These are phyloP conservation scores for Colletotrichum truncatum DNA, from an alignment of 2,329 filamentous ascomycete genomes.

Conservation along the genomic window DNA sequence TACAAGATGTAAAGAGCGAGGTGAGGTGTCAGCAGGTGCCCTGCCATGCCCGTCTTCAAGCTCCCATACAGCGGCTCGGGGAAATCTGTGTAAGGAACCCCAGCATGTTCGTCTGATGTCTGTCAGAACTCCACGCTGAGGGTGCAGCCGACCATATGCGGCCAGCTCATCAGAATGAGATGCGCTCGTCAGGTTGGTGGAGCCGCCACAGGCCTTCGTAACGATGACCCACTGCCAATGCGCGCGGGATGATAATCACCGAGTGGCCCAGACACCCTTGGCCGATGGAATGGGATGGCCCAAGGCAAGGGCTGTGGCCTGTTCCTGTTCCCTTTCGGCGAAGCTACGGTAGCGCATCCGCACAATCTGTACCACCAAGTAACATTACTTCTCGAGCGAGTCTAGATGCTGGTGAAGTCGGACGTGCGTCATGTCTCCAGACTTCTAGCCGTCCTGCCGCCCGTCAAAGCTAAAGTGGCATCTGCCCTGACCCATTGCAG, in stretches of 20 bases:
- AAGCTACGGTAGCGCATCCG: neutral
- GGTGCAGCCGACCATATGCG: slow-evolving; percentile 7
- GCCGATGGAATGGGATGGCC: slow-evolving; percentile 1
- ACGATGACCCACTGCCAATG: slow-evolving; percentile 28
- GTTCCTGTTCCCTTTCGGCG: neutral
- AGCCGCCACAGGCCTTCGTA: slow-evolving; percentile 25
- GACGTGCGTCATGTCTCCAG: slow-evolving; percentile 18
- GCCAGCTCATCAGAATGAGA: slow-evolving; percentile 19
- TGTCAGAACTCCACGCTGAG: slow-evolving; percentile 13
- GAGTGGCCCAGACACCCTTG: neutral
- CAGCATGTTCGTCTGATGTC: slow-evolving; percentile 27
- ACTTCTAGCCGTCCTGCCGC: neutral
- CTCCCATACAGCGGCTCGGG: slow-evolving; percentile 12
- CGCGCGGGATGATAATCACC: slow-evolving; percentile 28
- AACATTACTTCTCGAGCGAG: neutral
- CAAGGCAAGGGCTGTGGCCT: neutral
- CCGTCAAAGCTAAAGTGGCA: neutral
- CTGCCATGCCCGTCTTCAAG: neutral
- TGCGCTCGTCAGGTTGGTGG: slow-evolving; percentile 29
- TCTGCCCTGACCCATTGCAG: neutral
- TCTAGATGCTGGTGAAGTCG: slow-evolving; percentile 19
- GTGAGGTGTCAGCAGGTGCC: neutral
- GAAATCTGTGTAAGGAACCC: slow-evolving; percentile 13
- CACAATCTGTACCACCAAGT: neutral
- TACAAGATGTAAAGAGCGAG: neutral